phyloP scores from a whole-genome alignment of 331 rosid species.

The Cydonia oblonga region DNA sequence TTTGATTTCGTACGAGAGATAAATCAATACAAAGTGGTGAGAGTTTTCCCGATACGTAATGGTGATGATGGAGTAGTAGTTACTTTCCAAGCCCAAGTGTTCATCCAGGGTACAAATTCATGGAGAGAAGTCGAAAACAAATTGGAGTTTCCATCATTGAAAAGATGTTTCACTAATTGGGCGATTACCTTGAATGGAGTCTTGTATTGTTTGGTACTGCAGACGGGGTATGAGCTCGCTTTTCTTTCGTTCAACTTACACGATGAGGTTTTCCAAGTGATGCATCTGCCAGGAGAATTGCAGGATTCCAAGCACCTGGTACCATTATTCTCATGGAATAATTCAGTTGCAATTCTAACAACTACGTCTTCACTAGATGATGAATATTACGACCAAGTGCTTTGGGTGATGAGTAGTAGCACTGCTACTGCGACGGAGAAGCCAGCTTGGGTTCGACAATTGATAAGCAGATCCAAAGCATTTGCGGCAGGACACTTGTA shows the following conservation, averaged over 20 bases:
- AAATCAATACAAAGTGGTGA: neutral
- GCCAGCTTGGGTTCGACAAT: neutral
- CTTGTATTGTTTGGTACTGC: neutral
- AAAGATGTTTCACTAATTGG: rapidly evolving
- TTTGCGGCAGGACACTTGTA: neutral
- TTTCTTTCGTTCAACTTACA: neutral
- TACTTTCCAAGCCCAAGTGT: neutral
- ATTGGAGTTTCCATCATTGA: neutral
- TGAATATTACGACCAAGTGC: neutral
- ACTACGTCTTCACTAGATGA: neutral
- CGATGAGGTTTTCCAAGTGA: neutral
- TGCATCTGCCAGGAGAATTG: neutral
- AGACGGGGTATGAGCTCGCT: no score
- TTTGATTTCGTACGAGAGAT: neutral
- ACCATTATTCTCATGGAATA: neutral
- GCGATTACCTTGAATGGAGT: neutral
- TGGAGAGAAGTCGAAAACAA: neutral
- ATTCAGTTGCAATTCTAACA: neutral
- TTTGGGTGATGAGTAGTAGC: neutral
- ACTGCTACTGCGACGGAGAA: neutral
- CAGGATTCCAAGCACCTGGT: no score
- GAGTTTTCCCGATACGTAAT: neutral
- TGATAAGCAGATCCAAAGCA: neutral
- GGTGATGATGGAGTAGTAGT: neutral
- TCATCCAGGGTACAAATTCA: neutral